These are phyloP conservation scores for Dryadomyces quercus-mongolicae DNA, from an alignment of 2,329 filamentous ascomycete genomes.

Conservation along the genomic window DNA sequence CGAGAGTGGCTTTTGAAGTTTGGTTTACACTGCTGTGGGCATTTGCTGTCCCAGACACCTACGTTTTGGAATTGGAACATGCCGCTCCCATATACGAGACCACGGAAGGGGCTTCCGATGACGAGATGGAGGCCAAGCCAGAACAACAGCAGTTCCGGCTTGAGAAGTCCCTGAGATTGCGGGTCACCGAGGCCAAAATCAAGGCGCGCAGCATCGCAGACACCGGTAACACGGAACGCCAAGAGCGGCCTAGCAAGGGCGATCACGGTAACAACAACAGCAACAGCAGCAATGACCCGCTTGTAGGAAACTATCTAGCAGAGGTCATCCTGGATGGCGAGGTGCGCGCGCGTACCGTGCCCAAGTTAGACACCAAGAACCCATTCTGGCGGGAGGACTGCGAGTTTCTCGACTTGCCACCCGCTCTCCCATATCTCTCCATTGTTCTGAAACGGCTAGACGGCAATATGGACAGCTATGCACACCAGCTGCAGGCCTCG, in stretches of 20 bases:
- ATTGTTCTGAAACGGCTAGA: slow-evolving; percentile 59
- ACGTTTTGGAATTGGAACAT: slow-evolving; percentile 44
- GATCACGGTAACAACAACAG: slow-evolving; percentile 14
- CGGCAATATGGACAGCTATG: slow-evolving; percentile 32
- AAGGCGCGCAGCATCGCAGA: slow-evolving; percentile 22
- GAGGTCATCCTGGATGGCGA: slow-evolving; percentile 74
- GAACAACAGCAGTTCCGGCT: slow-evolving; percentile 41
- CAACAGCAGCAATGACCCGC: slow-evolving; percentile 28
- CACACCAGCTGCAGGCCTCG: slow-evolving; percentile 29
- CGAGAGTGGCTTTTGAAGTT: slow-evolving; percentile 83
- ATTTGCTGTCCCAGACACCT: slow-evolving; percentile 85
- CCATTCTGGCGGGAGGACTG: slow-evolving; percentile 78
- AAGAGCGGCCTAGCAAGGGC: slow-evolving; percentile 17
- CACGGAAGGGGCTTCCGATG: slow-evolving; percentile 26
- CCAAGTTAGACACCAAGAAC: slow-evolving; percentile 56
- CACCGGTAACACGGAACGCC: slow-evolving; percentile 12
- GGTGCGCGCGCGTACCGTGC: slow-evolving; percentile 61
- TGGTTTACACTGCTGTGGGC: slow-evolving; percentile 90
- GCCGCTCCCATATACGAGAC: slow-evolving; percentile 28
- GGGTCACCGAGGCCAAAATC: slow-evolving; percentile 52
- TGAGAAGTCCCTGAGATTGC: slow-evolving; percentile 46
- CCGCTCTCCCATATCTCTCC: slow-evolving; percentile 55
- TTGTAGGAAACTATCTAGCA: slow-evolving; percentile 60
- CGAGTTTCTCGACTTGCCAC: slow-evolving; percentile 62
- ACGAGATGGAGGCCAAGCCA: slow-evolving; percentile 16